Evolutionary conservation across 2,329 filamentous ascomycete species (phyloP), one percentile per base, ranked within the genome.

Genomic region (Fusarium temperatum): DNA sequence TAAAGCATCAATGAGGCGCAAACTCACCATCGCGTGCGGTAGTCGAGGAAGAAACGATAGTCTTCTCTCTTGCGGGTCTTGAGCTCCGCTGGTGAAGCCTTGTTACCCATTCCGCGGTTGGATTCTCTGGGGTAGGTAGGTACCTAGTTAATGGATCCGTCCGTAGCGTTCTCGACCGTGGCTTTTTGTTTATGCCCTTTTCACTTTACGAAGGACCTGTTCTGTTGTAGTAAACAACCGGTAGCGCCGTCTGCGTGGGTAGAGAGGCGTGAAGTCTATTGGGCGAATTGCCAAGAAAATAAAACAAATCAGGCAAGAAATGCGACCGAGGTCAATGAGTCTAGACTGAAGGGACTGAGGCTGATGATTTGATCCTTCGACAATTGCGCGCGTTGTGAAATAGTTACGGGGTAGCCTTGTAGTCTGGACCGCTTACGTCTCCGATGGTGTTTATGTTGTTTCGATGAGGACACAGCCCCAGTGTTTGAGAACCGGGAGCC

Each of bases 11-110:
- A 63, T 36, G 50, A 63, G 55, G 56, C 44, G 50, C 36, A 56
- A 57, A 73, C 84, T 79, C 78, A 95, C 95, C 95, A 98, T 90
- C 95, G 85, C 68, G 95, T 97, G 64, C 94, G 88, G 81, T 97
- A 97, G 74, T 96, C 93, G 35, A 96, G 87, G 47, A 91, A 85
- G 81, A 92, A 97, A 54, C 87, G 87, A 82, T 98, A 98, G 82
- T 98, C 94, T 44, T 84, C 84, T 70, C 94, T 89, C 53, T 84
- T 88, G 54, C 92, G 89, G 70, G 84, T 84, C 82, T 93, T 95
- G 55, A 90, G 84, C 35, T 79, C 70, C 48, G 72, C 66, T 13
- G 75, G 64, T 10, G 78, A 72, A 64, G 75, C 47, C 50, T 59
- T 63, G 35, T 22, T 61, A 44, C 57, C 44, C 72, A 75, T 75